Evolutionary conservation across 108 stramenopile species (phyloP).

Genomic region (Fragilaria radians): DNA sequence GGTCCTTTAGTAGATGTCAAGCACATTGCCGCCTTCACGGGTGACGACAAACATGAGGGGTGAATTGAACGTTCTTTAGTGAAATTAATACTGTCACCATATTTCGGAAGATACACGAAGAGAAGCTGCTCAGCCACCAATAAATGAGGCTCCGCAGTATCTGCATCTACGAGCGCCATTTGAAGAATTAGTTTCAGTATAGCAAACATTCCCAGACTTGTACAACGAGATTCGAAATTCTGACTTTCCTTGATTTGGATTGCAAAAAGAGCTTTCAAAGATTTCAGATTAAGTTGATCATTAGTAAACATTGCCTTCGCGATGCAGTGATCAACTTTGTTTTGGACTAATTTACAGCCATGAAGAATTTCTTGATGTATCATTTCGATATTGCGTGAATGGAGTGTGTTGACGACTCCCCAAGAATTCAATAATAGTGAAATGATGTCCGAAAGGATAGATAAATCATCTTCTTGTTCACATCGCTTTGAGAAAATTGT

Average conservation of each 20-base stretch:
- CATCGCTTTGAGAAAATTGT: not conserved
- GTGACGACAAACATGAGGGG: not conserved
- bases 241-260: not conserved
- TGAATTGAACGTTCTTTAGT: not conserved
- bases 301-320: not conserved
- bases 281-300: not conserved
- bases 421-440: not conserved
- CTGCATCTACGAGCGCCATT: not conserved
- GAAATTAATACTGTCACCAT: not conserved
- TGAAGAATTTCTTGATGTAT: not conserved
- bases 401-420: not conserved
- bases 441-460: not conserved
- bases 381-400: not conserved
- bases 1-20: not conserved
- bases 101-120: not conserved
- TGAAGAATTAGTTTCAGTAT: not conserved
- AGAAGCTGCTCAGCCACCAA: not conserved
- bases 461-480: not conserved
- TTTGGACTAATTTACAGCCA: not conserved
- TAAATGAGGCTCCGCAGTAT: not conserved
- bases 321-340: slow-evolving; percentile 3
- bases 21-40: not conserved
- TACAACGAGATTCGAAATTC: not conserved
- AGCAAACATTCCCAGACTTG: not conserved
- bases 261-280: not conserved